Conservation (phyloP, 352 stramenopile genomes). For the Pythium diclinum region DNA sequence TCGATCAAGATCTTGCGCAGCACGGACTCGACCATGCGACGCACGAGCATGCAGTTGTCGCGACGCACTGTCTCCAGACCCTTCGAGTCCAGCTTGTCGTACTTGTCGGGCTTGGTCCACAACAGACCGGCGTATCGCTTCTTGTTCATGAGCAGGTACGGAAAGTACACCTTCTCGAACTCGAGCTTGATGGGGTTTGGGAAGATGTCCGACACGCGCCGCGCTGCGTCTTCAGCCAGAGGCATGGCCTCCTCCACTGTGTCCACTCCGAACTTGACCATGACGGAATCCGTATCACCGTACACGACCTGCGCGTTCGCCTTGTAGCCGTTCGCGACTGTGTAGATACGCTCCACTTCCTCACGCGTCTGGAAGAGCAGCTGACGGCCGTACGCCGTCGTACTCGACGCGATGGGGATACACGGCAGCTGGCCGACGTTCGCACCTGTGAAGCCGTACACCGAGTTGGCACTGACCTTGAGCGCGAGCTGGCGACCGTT, state of each 20-base stretch:
- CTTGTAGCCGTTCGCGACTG: slow-evolving; percentile 90
- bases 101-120: slow-evolving; percentile 93
- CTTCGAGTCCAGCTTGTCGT: slow-evolving; percentile 98
- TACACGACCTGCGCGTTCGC: slow-evolving; percentile 98
- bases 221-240: slow-evolving; percentile 95
- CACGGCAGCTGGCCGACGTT: slow-evolving; percentile 98
- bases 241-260: slow-evolving; percentile 97
- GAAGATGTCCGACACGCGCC: slow-evolving; percentile 96
- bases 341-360: slow-evolving; percentile 97
- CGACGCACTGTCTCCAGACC: slow-evolving; percentile 98
- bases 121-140: slow-evolving; percentile 91
- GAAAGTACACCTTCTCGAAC: slow-evolving; percentile 99
- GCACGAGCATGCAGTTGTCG: slow-evolving; percentile 98
- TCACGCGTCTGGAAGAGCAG: slow-evolving; percentile 97
- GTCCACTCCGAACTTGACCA: slow-evolving; percentile 98
- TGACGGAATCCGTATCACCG: slow-evolving; percentile 99
- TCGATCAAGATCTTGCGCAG: slow-evolving; percentile 99
- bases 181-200: slow-evolving; percentile 97
- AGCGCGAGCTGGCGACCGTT: slow-evolving; percentile 97
- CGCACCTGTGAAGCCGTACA: slow-evolving; percentile 99
- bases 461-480: slow-evolving; percentile 98
- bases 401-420: slow-evolving; percentile 97
- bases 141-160: slow-evolving; percentile 99
- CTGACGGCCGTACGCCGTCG: slow-evolving; percentile 97
- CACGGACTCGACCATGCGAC: slow-evolving; percentile 96